phyloP scores from a whole-genome alignment of 139 green algal species.

The Microglena sp. region DNA sequence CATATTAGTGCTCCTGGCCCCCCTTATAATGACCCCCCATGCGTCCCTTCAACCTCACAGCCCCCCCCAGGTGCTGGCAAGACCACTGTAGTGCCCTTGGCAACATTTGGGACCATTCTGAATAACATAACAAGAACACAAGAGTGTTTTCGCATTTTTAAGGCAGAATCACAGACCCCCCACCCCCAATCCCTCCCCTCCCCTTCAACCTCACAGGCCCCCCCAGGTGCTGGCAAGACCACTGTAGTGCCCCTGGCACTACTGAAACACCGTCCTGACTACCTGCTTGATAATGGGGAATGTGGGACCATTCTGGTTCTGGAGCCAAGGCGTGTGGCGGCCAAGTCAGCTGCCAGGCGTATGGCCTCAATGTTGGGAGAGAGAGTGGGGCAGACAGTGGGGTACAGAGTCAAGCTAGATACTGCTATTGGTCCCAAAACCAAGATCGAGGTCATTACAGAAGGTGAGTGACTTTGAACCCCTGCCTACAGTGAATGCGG shows the following conservation, averaged over 20 bases:
- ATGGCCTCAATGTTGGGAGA: conserved; percentile 53
- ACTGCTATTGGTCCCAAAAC: conserved; percentile 9
- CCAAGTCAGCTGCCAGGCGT: conserved; percentile 45
- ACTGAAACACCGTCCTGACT: conserved; percentile 27
- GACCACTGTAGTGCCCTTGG: conserved; percentile 56
- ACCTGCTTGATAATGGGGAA: conserved; percentile 21
- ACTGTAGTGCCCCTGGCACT: conserved; percentile 53
- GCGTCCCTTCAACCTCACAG: not conserved
- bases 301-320: conserved; percentile 27
- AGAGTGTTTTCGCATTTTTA: not conserved
- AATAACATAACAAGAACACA: not conserved
- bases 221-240: conserved; percentile 62
- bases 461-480: not conserved
- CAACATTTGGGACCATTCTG: not conserved
- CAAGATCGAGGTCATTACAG: conserved; percentile 3
- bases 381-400: conserved; percentile 14
- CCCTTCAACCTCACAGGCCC: conserved; percentile 25
- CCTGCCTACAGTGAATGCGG: no score
- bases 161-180: not conserved
- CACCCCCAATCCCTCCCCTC: not conserved
- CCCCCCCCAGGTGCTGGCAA: conserved; percentile 21
- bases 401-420: conserved; percentile 47
- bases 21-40: not conserved
- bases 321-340: conserved; percentile 56
- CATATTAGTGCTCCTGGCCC: no score